Conservation (phyloP, 345 rosid genomes). For the Bretschneidera sinensis region DNA sequence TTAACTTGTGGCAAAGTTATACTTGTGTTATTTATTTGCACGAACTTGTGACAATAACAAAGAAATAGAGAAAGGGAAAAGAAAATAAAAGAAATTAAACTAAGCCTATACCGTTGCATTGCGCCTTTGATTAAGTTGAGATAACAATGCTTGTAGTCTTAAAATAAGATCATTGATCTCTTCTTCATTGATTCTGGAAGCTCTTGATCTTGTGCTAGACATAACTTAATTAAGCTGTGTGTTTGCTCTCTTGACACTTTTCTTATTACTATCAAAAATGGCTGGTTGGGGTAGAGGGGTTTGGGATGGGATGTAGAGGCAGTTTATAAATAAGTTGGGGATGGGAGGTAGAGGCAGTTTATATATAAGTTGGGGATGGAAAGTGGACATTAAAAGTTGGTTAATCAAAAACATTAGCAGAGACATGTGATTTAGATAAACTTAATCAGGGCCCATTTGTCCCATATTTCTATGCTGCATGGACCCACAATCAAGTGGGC, state of each 20-base stretch:
- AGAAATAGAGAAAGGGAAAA: background rate
- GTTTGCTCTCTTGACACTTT: too few species aligned
- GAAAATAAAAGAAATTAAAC: background rate
- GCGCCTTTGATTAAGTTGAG: constrained; percentile 23
- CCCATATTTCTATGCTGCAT: background rate
- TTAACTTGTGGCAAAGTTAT: too few species aligned
- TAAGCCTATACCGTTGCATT: constrained; percentile 21
- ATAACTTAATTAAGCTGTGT: constrained; percentile 7
- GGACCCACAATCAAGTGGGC: constrained; percentile 7
- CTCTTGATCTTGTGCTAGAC: constrained; percentile 15
- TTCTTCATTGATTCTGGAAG: constrained; percentile 19
- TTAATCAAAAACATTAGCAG: too few species aligned
- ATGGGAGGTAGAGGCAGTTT: too few species aligned
- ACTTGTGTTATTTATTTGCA: too few species aligned
- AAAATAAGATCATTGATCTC: constrained; percentile 30
- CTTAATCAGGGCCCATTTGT: constrained; percentile 4
- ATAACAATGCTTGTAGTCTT: constrained; percentile 24
- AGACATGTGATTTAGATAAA: background rate
- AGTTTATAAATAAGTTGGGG: too few species aligned
- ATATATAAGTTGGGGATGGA: too few species aligned
- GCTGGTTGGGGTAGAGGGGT: constrained; percentile 1
- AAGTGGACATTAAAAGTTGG: too few species aligned
- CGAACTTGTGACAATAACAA: background rate
- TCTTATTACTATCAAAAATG: background rate
- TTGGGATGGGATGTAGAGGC: too few species aligned